phyloP scores from a whole-genome alignment of 345 rosid genomes.

The Euclidium syriacum region DNA sequence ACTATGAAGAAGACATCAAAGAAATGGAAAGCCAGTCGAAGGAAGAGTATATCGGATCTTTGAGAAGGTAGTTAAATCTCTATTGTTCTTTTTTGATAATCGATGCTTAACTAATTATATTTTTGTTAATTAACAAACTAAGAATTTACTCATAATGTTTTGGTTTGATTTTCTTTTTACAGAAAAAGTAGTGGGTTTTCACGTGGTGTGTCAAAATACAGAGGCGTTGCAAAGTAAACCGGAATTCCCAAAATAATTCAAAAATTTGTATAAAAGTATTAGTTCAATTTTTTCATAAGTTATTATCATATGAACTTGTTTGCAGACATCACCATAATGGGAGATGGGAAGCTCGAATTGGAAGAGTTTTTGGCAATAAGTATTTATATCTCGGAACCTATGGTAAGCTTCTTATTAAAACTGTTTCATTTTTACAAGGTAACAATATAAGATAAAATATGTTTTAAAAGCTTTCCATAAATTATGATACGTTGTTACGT shows the following conservation, averaged over 20 bases:
- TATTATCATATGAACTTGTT: background rate
- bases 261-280: background rate
- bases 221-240: constrained; percentile 91
- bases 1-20: constrained; percentile 55
- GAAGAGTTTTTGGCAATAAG: constrained; percentile 73
- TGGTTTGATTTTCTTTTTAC: background rate
- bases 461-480: background rate
- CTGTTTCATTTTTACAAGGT: background rate
- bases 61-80: constrained; percentile 54
- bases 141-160: background rate
- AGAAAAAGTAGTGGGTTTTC: constrained; percentile 97
- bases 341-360: constrained; percentile 81
- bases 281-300: background rate
- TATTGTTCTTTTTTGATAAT: background rate
- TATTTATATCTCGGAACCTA: constrained; percentile 70
- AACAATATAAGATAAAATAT: background rate
- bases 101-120: background rate
- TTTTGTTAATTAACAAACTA: background rate
- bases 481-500: no score
- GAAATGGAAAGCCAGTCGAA: constrained; percentile 79
- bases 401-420: constrained; percentile 29
- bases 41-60: constrained; percentile 83
- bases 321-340: constrained; percentile 76
- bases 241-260: background rate
- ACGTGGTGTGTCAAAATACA: constrained; percentile 87